Base-by-base conservation (phyloP, 2,329 filamentous ascomycete genomes). In the Pseudogymnoascus sp. region DNA sequence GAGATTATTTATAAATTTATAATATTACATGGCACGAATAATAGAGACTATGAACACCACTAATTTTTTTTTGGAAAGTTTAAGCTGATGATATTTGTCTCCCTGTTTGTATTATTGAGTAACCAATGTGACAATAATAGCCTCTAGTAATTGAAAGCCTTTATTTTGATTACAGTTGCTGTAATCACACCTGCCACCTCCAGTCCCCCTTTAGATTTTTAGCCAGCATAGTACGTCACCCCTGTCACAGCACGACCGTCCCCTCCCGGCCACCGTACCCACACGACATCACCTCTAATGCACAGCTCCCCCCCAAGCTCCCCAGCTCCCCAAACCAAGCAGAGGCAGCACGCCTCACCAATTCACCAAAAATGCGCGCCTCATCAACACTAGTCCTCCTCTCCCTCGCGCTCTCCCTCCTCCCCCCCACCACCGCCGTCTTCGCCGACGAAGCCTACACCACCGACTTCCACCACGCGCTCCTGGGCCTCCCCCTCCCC, bases 381-480 rank as follows among this genome's bases (percentile, higher is more conserved):
- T 38, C 59, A 59, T 67, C 72, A 25, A 69, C 70, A 62, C 62
- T 70, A 40, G 69, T 67, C 59, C 66, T 73, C 25, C 65, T 74
- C 16, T 68, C 64, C 12, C 61, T 73, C 42, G 59, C 59, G 37
- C 53, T 63, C 62, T 70, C 69, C 8, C 66, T 73, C 28, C 66
- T 73, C 21, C 70, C 72, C n/a, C 62, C 63, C 5, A 61, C 68
- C 7, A 56, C 67, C 44, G 90, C 92, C 68, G 86, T 97, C 65
- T 96, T 92, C 78, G 82, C 84, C 69, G 95, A 99, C 73, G 93
- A 99, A 76, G 92, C 96, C 69, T 93, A 88, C 78, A 84, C 91
- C 70, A 85, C 96, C 75, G 95, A 99, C 78, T 97, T 92, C 79
- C 93, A 97, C 78, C 87, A 96, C 78, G 86, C 90, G 68, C 87